These are phyloP conservation scores for Alternaria triticimaculans DNA, from an alignment of 2,329 filamentous ascomycete genomes.

Conservation along the genomic window DNA sequence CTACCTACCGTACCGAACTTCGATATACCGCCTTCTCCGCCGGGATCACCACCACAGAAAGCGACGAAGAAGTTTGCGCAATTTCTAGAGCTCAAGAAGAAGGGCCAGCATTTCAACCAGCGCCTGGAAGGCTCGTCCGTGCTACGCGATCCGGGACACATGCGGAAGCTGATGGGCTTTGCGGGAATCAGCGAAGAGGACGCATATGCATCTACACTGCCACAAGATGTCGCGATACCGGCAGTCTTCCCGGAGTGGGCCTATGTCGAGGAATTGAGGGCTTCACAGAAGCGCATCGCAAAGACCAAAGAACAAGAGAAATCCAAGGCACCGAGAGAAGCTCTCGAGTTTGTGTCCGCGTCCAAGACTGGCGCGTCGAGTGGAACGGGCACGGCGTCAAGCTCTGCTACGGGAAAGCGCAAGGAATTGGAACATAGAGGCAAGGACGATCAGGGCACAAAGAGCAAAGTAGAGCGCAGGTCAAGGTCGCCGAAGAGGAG, in stretches of 20 bases:
- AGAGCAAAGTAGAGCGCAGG: conserved; percentile 25
- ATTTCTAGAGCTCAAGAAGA: conserved; percentile 78
- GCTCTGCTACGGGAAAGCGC: conserved; percentile 29
- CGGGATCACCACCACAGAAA: conserved; percentile 56
- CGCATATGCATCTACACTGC: conserved; percentile 70
- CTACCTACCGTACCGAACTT: conserved; percentile 75
- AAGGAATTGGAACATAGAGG: conserved; percentile 43
- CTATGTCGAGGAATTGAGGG: conserved; percentile 52
- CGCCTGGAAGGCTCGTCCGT: conserved; percentile 71
- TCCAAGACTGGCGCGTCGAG: conserved; percentile 33
- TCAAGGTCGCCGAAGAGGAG: conserved; percentile 43
- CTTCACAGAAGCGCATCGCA: conserved; percentile 48
- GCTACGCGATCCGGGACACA: conserved; percentile 74
- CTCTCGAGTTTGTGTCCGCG: conserved; percentile 46
- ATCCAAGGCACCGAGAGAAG: conserved; percentile 34
- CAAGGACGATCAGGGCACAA: conserved; percentile 25
- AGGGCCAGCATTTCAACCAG: conserved; percentile 79
- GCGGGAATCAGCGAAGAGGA: conserved; percentile 62
- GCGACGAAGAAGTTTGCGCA: conserved; percentile 72
- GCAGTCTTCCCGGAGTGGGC: conserved; percentile 51
- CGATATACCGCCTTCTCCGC: conserved; percentile 76
- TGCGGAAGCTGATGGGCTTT: conserved; percentile 75
- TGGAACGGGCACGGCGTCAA: conserved; percentile 30
- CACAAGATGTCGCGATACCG: conserved; percentile 49
- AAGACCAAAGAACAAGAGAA: conserved; percentile 43